These are phyloP conservation scores for Diaporthe vaccinii DNA, from an alignment of 2,329 filamentous ascomycete species.

Conservation along the genomic window DNA sequence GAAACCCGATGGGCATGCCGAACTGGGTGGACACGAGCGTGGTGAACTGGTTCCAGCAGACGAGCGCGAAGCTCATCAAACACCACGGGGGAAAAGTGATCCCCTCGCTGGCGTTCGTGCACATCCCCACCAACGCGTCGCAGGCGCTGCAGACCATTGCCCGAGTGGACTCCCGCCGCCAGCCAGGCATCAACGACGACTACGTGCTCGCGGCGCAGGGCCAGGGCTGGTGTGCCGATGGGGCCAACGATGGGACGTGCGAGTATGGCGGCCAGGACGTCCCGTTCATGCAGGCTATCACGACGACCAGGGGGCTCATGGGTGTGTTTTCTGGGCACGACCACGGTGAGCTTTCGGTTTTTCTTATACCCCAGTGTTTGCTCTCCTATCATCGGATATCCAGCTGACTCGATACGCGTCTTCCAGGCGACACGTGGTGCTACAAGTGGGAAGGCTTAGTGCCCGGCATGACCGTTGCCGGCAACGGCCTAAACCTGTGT, in stretches of 20 bases:
- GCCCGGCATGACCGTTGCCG: constrained; percentile 46
- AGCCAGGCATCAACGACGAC: constrained; percentile 54
- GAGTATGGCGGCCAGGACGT: constrained; percentile 60
- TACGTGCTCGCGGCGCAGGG: constrained; percentile 48
- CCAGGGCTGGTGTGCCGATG: constrained; percentile 50
- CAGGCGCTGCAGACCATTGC: constrained; percentile 46
- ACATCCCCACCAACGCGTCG: constrained; percentile 58
- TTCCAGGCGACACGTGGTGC: constrained; percentile 63
- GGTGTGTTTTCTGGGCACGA: constrained; percentile 72
- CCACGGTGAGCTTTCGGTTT: constrained; percentile 51
- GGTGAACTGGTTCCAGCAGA: constrained; percentile 59
- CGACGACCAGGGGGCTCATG: constrained; percentile 62
- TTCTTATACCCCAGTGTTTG: not conserved
- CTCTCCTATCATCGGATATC: not conserved
- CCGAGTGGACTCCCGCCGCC: constrained; percentile 46
- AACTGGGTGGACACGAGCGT: constrained; percentile 61
- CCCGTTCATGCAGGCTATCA: constrained; percentile 69
- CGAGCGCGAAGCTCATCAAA: constrained; percentile 49
- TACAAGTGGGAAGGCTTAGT: constrained; percentile 50
- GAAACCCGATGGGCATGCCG: constrained; percentile 43
- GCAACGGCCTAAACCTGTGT: constrained; percentile 54
- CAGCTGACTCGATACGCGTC: not conserved
- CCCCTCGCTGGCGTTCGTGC: constrained; percentile 63
- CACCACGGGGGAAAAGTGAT: constrained; percentile 51
- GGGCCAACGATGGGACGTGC: constrained; percentile 45